Conservation (phyloP, 2,329 filamentous ascomycete species). For the Penicillium hordei region DNA sequence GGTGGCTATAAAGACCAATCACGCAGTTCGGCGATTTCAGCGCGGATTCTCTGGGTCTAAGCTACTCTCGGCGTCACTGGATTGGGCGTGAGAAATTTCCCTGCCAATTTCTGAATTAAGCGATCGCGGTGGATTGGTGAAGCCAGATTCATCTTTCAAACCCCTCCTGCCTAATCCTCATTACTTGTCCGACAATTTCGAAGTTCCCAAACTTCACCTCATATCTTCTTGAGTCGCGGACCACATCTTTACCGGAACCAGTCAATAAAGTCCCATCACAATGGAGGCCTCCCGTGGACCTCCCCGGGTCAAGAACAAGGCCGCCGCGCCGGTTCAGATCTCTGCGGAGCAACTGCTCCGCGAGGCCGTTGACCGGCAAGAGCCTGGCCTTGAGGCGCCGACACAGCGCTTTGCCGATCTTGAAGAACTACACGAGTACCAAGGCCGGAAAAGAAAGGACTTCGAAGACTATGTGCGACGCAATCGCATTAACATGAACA, state of each 20-base stretch:
- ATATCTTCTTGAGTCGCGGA: background rate
- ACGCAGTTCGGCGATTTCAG: slow-evolving; percentile 21
- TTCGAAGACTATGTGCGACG: slow-evolving; percentile 97
- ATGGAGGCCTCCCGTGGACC: slow-evolving; percentile 94
- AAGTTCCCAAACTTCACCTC: slow-evolving; percentile 2
- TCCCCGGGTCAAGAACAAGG: slow-evolving; percentile 98
- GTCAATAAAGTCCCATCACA: slow-evolving; percentile 30
- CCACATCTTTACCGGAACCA: background rate
- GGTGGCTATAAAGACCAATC: slow-evolving; percentile 23
- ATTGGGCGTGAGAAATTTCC: slow-evolving; percentile 4
- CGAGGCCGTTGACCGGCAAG: slow-evolving; percentile 95
- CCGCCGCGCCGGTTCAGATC: slow-evolving; percentile 84
- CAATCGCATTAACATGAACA: slow-evolving; percentile 94
- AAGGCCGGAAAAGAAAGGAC: slow-evolving; percentile 91
- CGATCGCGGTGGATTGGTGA: background rate
- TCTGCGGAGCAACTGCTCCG: slow-evolving; percentile 95
- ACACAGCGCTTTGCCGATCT: slow-evolving; percentile 94
- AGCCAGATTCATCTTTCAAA: background rate
- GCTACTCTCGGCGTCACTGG: slow-evolving; percentile 4
- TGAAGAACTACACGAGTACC: slow-evolving; percentile 96
- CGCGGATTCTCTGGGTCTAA: slow-evolving; percentile 5
- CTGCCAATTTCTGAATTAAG: background rate
- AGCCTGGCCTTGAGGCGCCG: slow-evolving; percentile 80
- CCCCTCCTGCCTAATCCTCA: background rate
- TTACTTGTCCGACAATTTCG: background rate